phyloP scores from a whole-genome alignment of 805 yeast genomes.

The Cyberlindnera maritima region DNA sequence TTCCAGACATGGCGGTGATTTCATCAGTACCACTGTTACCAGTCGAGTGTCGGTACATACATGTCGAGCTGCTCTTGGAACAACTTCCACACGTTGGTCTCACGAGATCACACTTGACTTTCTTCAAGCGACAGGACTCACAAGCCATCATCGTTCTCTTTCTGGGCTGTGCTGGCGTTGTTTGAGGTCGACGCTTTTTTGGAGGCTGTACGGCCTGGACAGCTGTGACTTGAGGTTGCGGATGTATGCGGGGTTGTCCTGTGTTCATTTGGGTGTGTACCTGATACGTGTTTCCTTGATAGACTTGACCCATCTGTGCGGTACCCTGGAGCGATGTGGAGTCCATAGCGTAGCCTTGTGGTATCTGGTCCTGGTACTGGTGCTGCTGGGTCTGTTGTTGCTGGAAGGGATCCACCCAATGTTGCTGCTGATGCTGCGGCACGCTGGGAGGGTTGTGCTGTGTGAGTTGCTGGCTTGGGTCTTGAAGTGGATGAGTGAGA shows the following conservation, averaged over 20 bases:
- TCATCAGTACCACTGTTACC: not conserved
- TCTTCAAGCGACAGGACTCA: slow-evolving; percentile 40
- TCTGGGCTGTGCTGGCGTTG: slow-evolving; percentile 4
- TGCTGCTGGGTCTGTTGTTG: slow-evolving; percentile 3
- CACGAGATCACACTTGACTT: slow-evolving; percentile 46
- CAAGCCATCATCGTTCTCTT: slow-evolving; percentile 34
- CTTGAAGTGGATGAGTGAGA: no score
- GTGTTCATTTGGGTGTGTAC: not conserved
- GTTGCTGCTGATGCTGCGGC: not conserved
- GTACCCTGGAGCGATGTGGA: not conserved
- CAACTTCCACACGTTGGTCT: slow-evolving; percentile 47
- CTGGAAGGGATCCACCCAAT: not conserved
- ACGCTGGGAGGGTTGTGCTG: no score
- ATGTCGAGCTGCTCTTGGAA: slow-evolving; percentile 14
- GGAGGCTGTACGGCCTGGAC: not conserved
- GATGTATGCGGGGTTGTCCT: not conserved
- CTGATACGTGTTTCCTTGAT: not conserved
- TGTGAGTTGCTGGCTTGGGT: no score
- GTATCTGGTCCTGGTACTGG: not conserved
- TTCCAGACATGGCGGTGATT: slow-evolving; percentile 8
- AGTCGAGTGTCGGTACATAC: slow-evolving; percentile 17
- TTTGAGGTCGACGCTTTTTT: not conserved
- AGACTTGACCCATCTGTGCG: not conserved
- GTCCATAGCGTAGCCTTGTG: not conserved
- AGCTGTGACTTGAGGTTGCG: slow-evolving; percentile 1